Percentiles rank a stretch among this genome's conserved stretches.
These are phyloP conservation scores for Solanum medicagineum DNA, from an alignment of 257 asterid species.

Conservation along the genomic window DNA sequence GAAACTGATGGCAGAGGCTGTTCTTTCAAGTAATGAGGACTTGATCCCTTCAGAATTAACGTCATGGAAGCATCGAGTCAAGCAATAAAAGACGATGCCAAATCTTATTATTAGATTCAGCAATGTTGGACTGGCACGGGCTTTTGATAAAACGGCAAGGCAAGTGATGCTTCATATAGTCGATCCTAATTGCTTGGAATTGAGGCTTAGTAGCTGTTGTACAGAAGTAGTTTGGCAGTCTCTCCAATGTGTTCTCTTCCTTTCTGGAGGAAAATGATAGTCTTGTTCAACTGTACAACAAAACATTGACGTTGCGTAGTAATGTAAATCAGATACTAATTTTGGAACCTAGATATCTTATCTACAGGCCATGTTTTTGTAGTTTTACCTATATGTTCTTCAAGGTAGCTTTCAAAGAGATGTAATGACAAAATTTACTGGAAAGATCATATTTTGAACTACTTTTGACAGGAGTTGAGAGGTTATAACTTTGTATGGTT, in stretches of 20 bases:
- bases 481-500: background rate
- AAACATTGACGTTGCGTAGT: background rate
- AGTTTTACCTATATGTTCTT: background rate
- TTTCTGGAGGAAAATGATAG: background rate
- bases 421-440: background rate
- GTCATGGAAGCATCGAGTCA: constrained; percentile 50
- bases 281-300: background rate
- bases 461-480: background rate
- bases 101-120: background rate
- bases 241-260: background rate
- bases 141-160: background rate
- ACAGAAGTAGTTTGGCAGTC: background rate
- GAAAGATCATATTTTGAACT: background rate
- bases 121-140: background rate
- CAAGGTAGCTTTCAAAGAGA: background rate
- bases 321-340: background rate
- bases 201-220: background rate
- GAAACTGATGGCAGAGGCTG: constrained; percentile 51
- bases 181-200: background rate
- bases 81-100: background rate
- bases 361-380: background rate
- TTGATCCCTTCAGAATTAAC: constrained; percentile 52
- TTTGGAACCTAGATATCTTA: background rate
- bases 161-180: background rate
- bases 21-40: constrained; percentile 46